Conservation (phyloP, 495 filamentous ascomycete species). For the Lasiosphaeriaceae sp. region DNA sequence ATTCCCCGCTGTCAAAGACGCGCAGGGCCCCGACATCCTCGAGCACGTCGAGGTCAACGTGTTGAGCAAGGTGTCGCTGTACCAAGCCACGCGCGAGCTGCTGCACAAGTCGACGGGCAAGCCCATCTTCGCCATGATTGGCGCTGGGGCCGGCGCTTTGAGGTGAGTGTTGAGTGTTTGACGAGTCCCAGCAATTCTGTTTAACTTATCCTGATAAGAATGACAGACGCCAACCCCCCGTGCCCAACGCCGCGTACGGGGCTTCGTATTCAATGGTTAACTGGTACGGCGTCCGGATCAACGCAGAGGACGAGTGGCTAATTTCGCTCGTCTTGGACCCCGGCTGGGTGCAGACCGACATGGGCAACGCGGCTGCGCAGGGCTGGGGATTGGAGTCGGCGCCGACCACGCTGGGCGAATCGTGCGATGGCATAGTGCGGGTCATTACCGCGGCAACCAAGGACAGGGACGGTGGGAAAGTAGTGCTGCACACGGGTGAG, state of each 20-base stretch:
- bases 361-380: conserved; percentile 41
- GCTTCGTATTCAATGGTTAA: conserved; percentile 34
- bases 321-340: conserved; percentile 23
- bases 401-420: conserved; percentile 26
- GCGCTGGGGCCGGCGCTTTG: conserved; percentile 1
- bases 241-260: conserved; percentile 39
- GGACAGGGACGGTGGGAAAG: conserved; percentile 39
- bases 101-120: not conserved
- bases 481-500: conserved; percentile 12
- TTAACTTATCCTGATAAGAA: not conserved
- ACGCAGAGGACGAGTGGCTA: conserved; percentile 21
- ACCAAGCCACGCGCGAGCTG: conserved; percentile 5
- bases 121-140: conserved; percentile 10
- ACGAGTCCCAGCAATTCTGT: not conserved
- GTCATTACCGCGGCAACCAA: conserved; percentile 34
- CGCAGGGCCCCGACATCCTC: conserved; percentile 24
- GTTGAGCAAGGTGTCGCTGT: conserved; percentile 22
- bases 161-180: not conserved
- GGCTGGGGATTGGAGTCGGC: conserved; percentile 35
- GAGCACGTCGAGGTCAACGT: conserved; percentile 28
- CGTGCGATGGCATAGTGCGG: conserved; percentile 32
- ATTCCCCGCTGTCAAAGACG: conserved; percentile 29
- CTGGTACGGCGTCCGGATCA: not conserved
- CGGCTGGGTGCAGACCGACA: conserved; percentile 42
- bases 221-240: not conserved